phyloP scores from a whole-genome alignment of 768 basidiomycete genomes.

The Suillus plorans region DNA sequence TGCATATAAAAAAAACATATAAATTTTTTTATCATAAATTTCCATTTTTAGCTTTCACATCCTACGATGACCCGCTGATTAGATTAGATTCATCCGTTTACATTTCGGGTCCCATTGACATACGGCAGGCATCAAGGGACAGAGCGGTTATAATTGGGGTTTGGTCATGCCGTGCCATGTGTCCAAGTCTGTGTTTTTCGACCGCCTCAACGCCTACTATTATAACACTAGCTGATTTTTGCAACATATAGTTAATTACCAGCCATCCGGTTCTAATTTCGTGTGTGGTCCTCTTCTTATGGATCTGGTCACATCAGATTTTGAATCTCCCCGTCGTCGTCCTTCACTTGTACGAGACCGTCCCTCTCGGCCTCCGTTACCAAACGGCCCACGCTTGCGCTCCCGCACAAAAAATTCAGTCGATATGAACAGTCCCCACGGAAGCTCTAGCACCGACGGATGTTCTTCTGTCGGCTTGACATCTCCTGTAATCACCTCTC shows the following conservation, averaged over 20 bases:
- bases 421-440: slow-evolving; percentile 12
- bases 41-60: neutral
- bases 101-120: slow-evolving; percentile 1
- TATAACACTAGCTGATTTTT: neutral
- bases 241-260: neutral
- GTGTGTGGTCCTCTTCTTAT: slow-evolving; percentile 4
- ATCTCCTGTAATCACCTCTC: slow-evolving; percentile 5
- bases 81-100: slow-evolving; percentile 7
- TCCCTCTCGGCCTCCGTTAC: slow-evolving; percentile 19
- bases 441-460: slow-evolving; percentile 7
- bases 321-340: slow-evolving; percentile 12
- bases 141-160: slow-evolving; percentile 9
- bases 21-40: neutral
- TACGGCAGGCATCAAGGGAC: neutral
- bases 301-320: slow-evolving; percentile 16
- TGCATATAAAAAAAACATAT: neutral
- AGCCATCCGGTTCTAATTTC: neutral
- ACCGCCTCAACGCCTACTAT: slow-evolving; percentile 5
- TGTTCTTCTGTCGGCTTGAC: slow-evolving; percentile 8
- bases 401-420: slow-evolving; percentile 14
- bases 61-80: neutral
- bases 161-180: slow-evolving; percentile 7
- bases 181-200: slow-evolving; percentile 5
- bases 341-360: slow-evolving; percentile 21
- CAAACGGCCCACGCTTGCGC: slow-evolving; percentile 22